Percentiles rank a stretch among this genome's conserved stretches.
These are phyloP conservation scores for Musa troglodytarum DNA, from an alignment of 176 grass and related monocot genomes.

Conservation along the genomic window DNA sequence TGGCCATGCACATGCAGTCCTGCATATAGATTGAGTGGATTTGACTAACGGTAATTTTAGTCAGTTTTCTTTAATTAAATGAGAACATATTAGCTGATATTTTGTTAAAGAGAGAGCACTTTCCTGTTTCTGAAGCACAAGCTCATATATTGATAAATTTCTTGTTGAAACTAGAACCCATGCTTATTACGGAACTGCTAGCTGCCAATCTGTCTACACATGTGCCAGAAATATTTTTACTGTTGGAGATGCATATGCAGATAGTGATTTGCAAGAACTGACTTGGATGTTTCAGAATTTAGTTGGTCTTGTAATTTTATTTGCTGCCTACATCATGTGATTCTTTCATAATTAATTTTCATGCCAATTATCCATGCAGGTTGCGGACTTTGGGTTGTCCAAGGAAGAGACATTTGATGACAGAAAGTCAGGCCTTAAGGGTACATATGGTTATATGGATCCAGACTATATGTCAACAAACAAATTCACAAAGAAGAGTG, in stretches of 20 bases:
- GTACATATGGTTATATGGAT: slow-evolving; percentile 98
- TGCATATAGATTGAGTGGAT: no score
- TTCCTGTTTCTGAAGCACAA: no score
- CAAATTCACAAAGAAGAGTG: slow-evolving; percentile 95
- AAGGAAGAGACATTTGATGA: slow-evolving; percentile 88
- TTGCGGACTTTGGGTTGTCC: slow-evolving; percentile 94
- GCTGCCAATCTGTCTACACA: no score
- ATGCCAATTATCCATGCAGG: slow-evolving; percentile 26
- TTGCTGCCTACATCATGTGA: neutral
- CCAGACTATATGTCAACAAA: slow-evolving; percentile 91
- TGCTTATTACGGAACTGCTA: no score
- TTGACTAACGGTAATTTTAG: no score
- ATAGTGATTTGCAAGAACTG: neutral
- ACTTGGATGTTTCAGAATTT: neutral
- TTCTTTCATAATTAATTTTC: neutral
- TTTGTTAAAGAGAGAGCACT: no score
- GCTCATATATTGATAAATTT: no score
- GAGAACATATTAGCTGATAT: no score
- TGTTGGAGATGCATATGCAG: neutral
- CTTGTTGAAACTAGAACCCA: no score
- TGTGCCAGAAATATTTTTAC: no score
- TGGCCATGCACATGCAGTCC: no score
- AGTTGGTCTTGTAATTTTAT: neutral
- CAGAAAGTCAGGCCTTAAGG: slow-evolving; percentile 82
- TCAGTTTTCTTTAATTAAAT: no score